Evolutionary conservation across 177 flowering plant species (phyloP).

Genomic region (Vitis hybrid): DNA sequence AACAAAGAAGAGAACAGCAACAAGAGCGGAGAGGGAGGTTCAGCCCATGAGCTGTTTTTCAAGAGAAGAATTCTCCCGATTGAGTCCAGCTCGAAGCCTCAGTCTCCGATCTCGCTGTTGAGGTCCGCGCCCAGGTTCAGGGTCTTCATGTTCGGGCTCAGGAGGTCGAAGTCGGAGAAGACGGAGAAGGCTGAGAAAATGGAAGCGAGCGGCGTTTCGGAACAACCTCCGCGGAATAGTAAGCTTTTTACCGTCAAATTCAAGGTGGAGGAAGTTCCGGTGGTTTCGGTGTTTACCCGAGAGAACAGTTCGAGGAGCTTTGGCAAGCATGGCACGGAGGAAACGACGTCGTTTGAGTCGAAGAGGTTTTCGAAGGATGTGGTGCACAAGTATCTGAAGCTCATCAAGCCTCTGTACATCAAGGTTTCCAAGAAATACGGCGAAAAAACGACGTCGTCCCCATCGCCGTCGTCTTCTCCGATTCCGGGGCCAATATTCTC

Average conservation of each 20-base stretch:
- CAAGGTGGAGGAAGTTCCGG: constrained; percentile 17
- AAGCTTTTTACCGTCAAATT: constrained; percentile 20
- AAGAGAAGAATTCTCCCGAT: constrained; percentile 34
- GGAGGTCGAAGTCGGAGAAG: constrained; percentile 10
- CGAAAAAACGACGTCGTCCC: constrained; percentile 15
- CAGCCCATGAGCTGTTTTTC: constrained; percentile 10
- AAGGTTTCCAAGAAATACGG: constrained; percentile 28
- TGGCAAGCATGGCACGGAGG: constrained; percentile 8
- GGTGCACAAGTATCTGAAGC: constrained; percentile 39
- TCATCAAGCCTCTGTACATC: constrained; percentile 41
- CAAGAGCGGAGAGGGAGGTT: background rate
- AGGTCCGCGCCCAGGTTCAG: constrained; percentile 39
- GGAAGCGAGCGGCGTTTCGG: constrained; percentile 3
- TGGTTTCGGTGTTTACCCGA: constrained; percentile 17
- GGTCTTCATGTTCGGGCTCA: constrained; percentile 27
- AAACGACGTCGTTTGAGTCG: constrained; percentile 5
- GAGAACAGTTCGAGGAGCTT: constrained; percentile 23
- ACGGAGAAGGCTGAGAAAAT: constrained; percentile 19
- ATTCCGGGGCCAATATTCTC: constrained; percentile 8
- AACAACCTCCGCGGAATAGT: constrained; percentile 13
- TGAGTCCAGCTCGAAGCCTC: constrained; percentile 36
- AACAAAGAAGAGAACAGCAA: constrained; percentile 1
- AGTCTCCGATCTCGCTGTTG: constrained; percentile 36
- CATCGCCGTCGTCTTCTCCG: constrained; percentile 37
- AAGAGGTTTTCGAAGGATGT: constrained; percentile 27